Base-by-base conservation (phyloP, 2,329 filamentous ascomycete species). In the Fusarium setosum region DNA sequence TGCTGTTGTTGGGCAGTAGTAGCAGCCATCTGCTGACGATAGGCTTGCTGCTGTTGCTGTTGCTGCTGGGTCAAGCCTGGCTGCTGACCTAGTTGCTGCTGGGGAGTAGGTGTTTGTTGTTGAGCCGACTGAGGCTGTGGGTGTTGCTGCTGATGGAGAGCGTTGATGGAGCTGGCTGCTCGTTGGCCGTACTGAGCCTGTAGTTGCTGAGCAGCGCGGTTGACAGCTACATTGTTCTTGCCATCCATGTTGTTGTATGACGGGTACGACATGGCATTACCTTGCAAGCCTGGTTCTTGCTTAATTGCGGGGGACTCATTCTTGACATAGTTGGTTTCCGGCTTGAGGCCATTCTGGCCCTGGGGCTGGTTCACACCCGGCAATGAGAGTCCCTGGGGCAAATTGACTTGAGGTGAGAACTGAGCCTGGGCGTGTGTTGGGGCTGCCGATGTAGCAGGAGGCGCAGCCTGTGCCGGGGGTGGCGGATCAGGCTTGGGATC, bases 401-500 rank as follows among this genome's bases (percentile, higher is more conserved):
- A 57, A 24, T 56, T 59, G 23, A 64, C 56, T 35, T 74, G 74
- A 29, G 74, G 72, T 10, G 73, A 67, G 56, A 76, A 77, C 47
- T 75, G 74, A 50, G 73, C 67, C 63, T 77, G 75, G 7, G 72
- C 63, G 47, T 77, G 74, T 13, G 64, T 58, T 32, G 72, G 71
- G 34, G 63, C 58, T 23, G 69, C 56, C 24, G 72, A 50, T 40
- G 61, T 41, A 26, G 69, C 61, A 41, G 73, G 57, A 21, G 69
- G 63, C 69, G 75, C 47, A 74, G 79, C 65, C 73, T 80, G 74
- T 77, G 73, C 63, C 65, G 74, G 68, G 20, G 73, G 67, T 15
- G 75, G 67, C n/a, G 87, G 86, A 51, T 92, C 90, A 48, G 91
- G 90, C 75, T 92, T 90, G 40, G 96, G 95, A 75, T 99, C 96